These are phyloP conservation scores for Colletotrichum filicis DNA, from an alignment of 2,329 filamentous ascomycete species.

Conservation along the genomic window DNA sequence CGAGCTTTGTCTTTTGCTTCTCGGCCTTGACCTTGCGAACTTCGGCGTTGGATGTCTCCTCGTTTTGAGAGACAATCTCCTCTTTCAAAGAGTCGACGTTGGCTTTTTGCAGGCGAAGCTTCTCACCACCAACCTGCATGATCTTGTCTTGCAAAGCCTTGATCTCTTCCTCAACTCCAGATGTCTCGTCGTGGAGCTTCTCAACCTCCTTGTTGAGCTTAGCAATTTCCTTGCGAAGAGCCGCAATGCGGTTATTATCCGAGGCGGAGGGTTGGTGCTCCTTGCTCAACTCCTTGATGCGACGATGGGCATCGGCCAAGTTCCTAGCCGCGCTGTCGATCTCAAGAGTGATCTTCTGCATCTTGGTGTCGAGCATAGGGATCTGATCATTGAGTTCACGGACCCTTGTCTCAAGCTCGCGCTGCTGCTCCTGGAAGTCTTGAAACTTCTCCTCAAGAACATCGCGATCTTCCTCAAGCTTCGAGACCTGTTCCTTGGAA, in stretches of 20 bases:
- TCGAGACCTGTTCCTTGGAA: conserved; percentile 86
- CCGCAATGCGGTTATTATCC: conserved; percentile 79
- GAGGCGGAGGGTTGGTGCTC: conserved; percentile 84
- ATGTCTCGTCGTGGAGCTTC: conserved; percentile 84
- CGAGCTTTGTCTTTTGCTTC: conserved; percentile 88
- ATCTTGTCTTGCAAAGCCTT: conserved; percentile 94
- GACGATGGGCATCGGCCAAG: conserved; percentile 83
- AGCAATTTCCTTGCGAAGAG: conserved; percentile 81
- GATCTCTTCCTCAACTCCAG: conserved; percentile 92
- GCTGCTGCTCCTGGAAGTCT: conserved; percentile 85
- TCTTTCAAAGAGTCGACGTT: conserved; percentile 91
- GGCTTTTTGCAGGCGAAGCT: conserved; percentile 87
- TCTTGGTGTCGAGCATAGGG: conserved; percentile 86
- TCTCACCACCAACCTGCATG: conserved; percentile 97
- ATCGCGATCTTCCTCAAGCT: conserved; percentile 89
- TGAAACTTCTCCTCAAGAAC: conserved; percentile 84
- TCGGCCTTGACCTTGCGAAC: conserved; percentile 92
- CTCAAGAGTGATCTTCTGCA: conserved; percentile 91
- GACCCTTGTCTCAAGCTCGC: conserved; percentile 79
- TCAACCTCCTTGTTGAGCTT: conserved; percentile 82
- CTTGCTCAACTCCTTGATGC: conserved; percentile 84
- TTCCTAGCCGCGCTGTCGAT: conserved; percentile 88
- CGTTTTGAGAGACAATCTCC: conserved; percentile 82
- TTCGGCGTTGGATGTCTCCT: conserved; percentile 87
- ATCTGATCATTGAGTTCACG: conserved; percentile 81